Evolutionary conservation across 345 rosid species (phyloP), one percentile per base, ranked within the genome.

Genomic region (Bruguiera sexangula): DNA sequence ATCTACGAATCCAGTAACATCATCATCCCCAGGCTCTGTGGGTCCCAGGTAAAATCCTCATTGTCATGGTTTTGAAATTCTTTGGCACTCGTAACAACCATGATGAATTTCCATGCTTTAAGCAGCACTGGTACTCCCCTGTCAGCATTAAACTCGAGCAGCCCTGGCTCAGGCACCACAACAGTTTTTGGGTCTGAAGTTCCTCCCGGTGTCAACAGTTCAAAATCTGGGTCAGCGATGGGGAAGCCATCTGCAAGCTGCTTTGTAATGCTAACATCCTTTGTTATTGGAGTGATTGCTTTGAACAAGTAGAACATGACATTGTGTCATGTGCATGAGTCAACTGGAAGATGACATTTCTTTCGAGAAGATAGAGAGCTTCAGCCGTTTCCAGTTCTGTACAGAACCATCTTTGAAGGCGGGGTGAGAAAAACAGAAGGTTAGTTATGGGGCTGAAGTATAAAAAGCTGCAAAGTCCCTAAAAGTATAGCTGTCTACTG

Each of bases 71-170:
- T 21, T 57, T 62, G 22, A 2, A 20, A 11, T 37, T 56, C 60
- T 56, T 22, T 7, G 16, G 10, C 60, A 13, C 5, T 56, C 29
- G 0, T 21, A 21, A 24, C 8, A 10, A 8, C 60, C 24, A 56
- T 21, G 60, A 27, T 56, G 16, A 56, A 22, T 15, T 22, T 22
- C 8, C 27, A 22, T 56, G 60, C 60, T n/a, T 20, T 71, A 43
- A 75, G 81, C 85, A 84, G 83, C 70, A 61, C 74, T 66, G 81
- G 83, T 19, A 63, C 68, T 66, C 87, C 95, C 53, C 86, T 90
- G 31, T 52, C 83, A 43, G 82, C 77, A 52, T 26, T 79, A 34
- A 87, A 82, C 70, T 73, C 87, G 55, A 80, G 87, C 80, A 72
- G n/a, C 61, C 90, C 92, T 4, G 70, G 62, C 31, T 61, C 85